Conservation (phyloP, 352 stramenopile genomes). For the Pythium brassicae region DNA sequence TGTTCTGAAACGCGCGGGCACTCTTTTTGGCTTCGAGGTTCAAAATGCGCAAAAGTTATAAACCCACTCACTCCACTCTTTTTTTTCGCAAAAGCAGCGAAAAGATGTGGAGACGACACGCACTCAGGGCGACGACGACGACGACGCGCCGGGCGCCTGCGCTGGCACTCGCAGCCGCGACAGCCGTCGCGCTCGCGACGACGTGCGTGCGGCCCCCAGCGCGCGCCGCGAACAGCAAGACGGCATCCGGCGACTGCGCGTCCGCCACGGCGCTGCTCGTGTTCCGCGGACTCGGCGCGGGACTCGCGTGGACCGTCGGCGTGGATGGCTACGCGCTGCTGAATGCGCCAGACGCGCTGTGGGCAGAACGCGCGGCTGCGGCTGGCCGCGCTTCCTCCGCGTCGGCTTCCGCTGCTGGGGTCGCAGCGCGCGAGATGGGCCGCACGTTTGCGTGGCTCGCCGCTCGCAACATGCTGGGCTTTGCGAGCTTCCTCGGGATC, state of each 20-base stretch:
- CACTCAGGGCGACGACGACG: background rate
- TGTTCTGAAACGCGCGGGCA: background rate
- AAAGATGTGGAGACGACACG: background rate
- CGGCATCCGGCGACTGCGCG: conserved; percentile 49
- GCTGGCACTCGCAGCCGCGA: background rate
- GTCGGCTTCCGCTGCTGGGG: background rate
- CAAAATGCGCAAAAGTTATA: background rate
- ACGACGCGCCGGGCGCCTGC: background rate
- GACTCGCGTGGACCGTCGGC: conserved; percentile 70
- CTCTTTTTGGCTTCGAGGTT: background rate
- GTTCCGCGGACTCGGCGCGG: conserved; percentile 54
- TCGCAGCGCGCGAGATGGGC: conserved; percentile 24
- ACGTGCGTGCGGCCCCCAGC: background rate
- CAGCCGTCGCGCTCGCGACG: background rate
- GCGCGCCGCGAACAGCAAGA: conserved; percentile 21
- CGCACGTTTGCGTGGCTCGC: conserved; percentile 25
- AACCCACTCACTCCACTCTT: background rate
- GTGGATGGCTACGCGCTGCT: conserved; percentile 64
- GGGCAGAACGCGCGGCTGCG: conserved; percentile 27
- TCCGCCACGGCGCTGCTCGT: conserved; percentile 61
- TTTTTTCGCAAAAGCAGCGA: background rate
- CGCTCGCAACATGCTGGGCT: conserved; percentile 59
- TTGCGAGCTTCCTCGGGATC: conserved; percentile 68
- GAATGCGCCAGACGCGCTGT: conserved; percentile 28
- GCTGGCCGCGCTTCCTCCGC: conserved; percentile 14